Evolutionary conservation across 2,329 filamentous ascomycete species (phyloP), one percentile per base, ranked within the genome.

Genomic region (Aspergillus novofumigatus): DNA sequence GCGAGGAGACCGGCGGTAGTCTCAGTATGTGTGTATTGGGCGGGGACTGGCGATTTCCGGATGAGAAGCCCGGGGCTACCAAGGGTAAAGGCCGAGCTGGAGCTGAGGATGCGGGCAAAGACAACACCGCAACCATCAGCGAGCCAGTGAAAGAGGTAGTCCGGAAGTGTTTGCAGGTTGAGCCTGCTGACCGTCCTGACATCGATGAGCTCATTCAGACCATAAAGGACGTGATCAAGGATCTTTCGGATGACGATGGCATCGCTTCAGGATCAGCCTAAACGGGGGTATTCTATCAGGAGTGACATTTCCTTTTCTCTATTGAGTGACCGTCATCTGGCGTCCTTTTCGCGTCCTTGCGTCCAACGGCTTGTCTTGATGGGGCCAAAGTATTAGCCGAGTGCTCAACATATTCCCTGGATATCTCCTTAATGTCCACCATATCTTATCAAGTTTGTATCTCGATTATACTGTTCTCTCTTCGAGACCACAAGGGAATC

Each of bases 31-130:
- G 93, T 72, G 90, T 97, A 20, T 79, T 96, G 17, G 90, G 92
- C 59, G 94, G 93, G 42, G 93, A 97, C 76, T 99, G 94, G 93
- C 83, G 92, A 52, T 99, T 97, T 75, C 94, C 94, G 0, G 92
- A 96, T 66, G 92, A 97, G 50, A 74, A 72, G 71, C 87, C 87
- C 0, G 83, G 84, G 3, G 81, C 81, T 47, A 84, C 83, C 54
- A 79, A 78, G 77, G 80, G 84, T 48, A 85, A 86, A 71, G 79
- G 81, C 63, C 82, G 81, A 62, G 73, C 68, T 2, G 71, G 67
- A 2, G 65, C 61, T 63, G 62, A 64, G 20, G 59, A 66, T 48
- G 55, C 59, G 29, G 53, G 59, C 53, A 67, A 62, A 21, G 62
- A 73, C 4, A 77, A 79, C 11, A 80, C 83, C 10, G 77, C 80